These are phyloP conservation scores for Sphagnum contortum DNA, from an alignment of 225 moss, liverwort and hornwort genomes.

Conservation along the genomic window DNA sequence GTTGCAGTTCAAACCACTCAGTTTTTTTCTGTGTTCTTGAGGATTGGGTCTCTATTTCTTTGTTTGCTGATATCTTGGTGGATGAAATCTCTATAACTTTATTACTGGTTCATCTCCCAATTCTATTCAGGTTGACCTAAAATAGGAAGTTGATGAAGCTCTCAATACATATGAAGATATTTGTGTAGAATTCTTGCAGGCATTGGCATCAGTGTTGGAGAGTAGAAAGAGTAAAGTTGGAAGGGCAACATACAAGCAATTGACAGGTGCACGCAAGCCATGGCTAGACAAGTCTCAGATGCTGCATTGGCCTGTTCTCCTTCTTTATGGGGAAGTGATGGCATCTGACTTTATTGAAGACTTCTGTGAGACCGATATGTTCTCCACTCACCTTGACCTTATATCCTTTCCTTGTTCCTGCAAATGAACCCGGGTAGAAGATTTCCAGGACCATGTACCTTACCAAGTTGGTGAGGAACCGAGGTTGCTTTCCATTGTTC, in stretches of 20 bases:
- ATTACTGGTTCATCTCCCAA: too few species aligned
- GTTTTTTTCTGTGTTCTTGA: too few species aligned
- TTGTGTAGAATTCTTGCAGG: conserved; percentile 15
- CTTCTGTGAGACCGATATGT: conserved; percentile 93
- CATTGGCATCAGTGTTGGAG: conserved; percentile 43
- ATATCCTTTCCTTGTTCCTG: conserved; percentile 51
- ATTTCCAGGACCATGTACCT: too few species aligned
- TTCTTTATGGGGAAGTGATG: conserved; percentile 83
- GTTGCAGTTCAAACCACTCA: too few species aligned
- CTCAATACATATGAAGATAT: background rate
- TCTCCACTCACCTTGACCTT: conserved; percentile 67
- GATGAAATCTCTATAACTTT: background rate
- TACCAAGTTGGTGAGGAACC: too few species aligned
- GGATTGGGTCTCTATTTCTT: too few species aligned
- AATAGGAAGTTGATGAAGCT: background rate
- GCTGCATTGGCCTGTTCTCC: conserved; percentile 87
- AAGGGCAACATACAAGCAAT: conserved; percentile 55
- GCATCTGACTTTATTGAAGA: conserved; percentile 86
- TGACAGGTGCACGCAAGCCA: conserved; percentile 62
- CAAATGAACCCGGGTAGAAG: too few species aligned
- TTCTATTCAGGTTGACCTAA: too few species aligned
- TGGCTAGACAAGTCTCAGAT: conserved; percentile 63
- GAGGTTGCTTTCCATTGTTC: too few species aligned
- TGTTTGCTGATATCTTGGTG: too few species aligned
- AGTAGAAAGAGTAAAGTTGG: conserved; percentile 63